Conservation (phyloP, 768 basidiomycete species). For the Auricularia cornea region DNA sequence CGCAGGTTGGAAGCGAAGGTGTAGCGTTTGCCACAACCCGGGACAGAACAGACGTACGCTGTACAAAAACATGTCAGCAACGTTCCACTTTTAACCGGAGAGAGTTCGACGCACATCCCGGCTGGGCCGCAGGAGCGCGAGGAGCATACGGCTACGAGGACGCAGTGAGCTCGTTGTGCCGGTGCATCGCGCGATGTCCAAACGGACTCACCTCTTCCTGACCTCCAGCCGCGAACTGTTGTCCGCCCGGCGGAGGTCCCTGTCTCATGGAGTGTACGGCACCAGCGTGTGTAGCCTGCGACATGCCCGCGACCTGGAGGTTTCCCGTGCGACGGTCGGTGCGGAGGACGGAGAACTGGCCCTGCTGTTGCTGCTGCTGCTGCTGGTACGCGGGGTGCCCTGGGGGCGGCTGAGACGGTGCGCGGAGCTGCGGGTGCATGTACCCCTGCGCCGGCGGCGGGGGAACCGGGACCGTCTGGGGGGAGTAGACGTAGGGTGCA, state of each 20-base stretch:
- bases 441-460: not conserved
- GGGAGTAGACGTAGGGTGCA: conserved; percentile 1
- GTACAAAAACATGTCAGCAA: too few relatives aligned
- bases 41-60: not conserved
- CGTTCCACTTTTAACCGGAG: too few relatives aligned
- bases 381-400: not conserved
- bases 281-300: not conserved
- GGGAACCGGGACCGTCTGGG: not conserved
- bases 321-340: not conserved
- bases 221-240: too few relatives aligned
- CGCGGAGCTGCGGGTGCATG: not conserved
- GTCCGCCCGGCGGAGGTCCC: not conserved
- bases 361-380: not conserved
- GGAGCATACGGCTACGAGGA: not conserved
- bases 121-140: not conserved
- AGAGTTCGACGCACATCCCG: not conserved
- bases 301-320: not conserved
- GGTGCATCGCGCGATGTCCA: too few relatives aligned
- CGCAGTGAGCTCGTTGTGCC: not conserved
- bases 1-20: not conserved
- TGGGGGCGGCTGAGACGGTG: not conserved
- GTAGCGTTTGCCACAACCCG: not conserved
- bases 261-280: not conserved
- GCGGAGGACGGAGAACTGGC: not conserved
- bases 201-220: too few relatives aligned